Evolutionary conservation across 306 rosid species (phyloP).

Genomic region (Dalbergia oliveri): DNA sequence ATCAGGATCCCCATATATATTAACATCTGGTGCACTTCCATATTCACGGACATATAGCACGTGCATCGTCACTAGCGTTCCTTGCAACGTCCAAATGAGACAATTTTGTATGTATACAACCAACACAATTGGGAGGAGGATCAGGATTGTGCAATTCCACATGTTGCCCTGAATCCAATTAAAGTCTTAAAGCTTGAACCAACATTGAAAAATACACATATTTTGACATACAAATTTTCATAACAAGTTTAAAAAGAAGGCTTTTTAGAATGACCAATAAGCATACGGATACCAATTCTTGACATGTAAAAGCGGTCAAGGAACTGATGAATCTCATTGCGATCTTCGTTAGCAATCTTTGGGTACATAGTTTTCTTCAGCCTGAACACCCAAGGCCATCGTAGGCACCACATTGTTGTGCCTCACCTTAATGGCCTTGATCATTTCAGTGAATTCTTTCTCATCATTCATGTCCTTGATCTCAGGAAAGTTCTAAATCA

Average conservation of each 20-base stretch:
- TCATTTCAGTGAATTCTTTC: slow-evolving; percentile 72
- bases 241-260: neutral
- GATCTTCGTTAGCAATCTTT: slow-evolving; percentile 54
- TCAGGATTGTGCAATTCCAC: slow-evolving; percentile 96
- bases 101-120: slow-evolving; percentile 90
- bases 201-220: neutral
- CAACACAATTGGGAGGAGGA: slow-evolving; percentile 79
- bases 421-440: slow-evolving; percentile 81
- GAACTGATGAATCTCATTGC: slow-evolving; percentile 73
- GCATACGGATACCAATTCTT: slow-evolving; percentile 88
- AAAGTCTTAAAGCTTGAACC: slow-evolving; percentile 30
- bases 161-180: slow-evolving; percentile 82
- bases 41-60: slow-evolving; percentile 85
- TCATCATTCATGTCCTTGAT: slow-evolving; percentile 67
- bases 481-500: slow-evolving; percentile 73
- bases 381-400: slow-evolving; percentile 81
- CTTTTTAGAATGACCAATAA: slow-evolving; percentile 56
- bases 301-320: slow-evolving; percentile 88
- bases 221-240: neutral
- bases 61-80: slow-evolving; percentile 80
- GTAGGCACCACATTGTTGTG: slow-evolving; percentile 85
- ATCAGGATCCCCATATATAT: slow-evolving; percentile 80
- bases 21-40: slow-evolving; percentile 82
- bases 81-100: slow-evolving; percentile 73
- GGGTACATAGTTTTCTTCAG: slow-evolving; percentile 60